Evolutionary conservation across 1,284 basidiomycete genomes (phyloP).

Genomic region (Ceratobasidium sp.): DNA sequence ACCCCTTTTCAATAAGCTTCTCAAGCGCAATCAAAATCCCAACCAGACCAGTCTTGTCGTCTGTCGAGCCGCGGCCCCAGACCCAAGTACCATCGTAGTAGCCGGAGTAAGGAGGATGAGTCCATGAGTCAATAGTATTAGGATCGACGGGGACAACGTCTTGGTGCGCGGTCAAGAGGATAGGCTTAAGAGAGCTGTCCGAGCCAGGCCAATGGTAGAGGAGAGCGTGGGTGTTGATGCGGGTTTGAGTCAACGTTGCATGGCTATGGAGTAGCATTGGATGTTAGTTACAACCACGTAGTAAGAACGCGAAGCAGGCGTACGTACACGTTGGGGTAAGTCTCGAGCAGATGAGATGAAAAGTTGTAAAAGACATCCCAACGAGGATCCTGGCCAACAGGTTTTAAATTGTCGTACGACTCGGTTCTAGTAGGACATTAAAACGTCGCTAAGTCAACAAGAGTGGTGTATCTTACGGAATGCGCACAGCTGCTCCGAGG

Average conservation of each 20-base stretch:
- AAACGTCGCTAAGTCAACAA: not conserved
- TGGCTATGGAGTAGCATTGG: constrained; percentile 50
- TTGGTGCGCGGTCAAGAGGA: constrained; percentile 62
- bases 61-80: constrained; percentile 64
- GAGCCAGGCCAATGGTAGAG: constrained; percentile 62
- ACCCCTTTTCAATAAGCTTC: constrained; percentile 61
- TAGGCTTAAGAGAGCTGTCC: constrained; percentile 56
- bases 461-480: constrained; percentile 22
- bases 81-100: constrained; percentile 62
- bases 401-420: constrained; percentile 59
- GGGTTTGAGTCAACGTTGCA: constrained; percentile 56
- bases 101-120: constrained; percentile 63
- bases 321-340: constrained; percentile 56
- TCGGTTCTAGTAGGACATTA: constrained; percentile 53
- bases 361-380: constrained; percentile 58
- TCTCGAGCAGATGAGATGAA: constrained; percentile 57
- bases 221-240: constrained; percentile 60
- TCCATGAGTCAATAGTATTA: constrained; percentile 63
- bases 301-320: no score
- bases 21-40: constrained; percentile 55
- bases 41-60: constrained; percentile 60
- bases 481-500: constrained; percentile 45
- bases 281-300: no score
- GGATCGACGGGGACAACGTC: constrained; percentile 66
- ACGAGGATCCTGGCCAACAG: constrained; percentile 54